Base-by-base conservation (phyloP, 1,139 yeast species). In the Geotrichum citri-aurantii region DNA sequence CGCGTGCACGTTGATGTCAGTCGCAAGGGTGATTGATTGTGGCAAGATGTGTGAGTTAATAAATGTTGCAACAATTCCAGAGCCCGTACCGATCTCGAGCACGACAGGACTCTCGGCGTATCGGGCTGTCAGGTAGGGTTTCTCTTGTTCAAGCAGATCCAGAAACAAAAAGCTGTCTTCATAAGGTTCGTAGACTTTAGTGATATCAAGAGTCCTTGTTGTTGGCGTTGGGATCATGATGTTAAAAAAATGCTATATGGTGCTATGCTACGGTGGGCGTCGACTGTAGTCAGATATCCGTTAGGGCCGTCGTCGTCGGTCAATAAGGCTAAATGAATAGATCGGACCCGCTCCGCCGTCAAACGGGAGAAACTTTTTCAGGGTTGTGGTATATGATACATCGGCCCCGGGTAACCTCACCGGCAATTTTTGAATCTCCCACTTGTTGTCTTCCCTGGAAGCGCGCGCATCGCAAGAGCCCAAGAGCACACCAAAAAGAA, bases 21-120 rank as follows among this genome's bases (percentile, higher is more conserved):
- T 82, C 1, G 95, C 83, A 8, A 90, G 61, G 62, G 77, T 81
- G 0, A 85, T 62, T 0, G 85, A 82, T 2, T 21, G 1, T 79
- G 82, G 66, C n/a, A 63, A 56, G 3, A 88, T 76, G 63, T 81
- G 69, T 56, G 79, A 75, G 63, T 81, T 81, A 12, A 90, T 65
- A 69, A 93, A 93, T 0, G 96, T 79, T 0, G 95, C 80, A 0
- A 92, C 88, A 4, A 93, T 79, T 0, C 98, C 99, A 0, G 97
- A 84, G 0, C 99, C 99, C 2, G 92, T 81, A 0, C 99, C 99
- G 10, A 93, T 79, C 68, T 93, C 99, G n/a, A 86, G 78, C 0
- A 88, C 85, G 0, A 60, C 44, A 23, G 54, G 33, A 19, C 52
- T 26, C 1, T 10, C 44, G 46, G 49, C 19, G 12, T 19, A 31